Base-by-base conservation (phyloP, 352 stramenopile genomes). In the Phytophthora parvispora region DNA sequence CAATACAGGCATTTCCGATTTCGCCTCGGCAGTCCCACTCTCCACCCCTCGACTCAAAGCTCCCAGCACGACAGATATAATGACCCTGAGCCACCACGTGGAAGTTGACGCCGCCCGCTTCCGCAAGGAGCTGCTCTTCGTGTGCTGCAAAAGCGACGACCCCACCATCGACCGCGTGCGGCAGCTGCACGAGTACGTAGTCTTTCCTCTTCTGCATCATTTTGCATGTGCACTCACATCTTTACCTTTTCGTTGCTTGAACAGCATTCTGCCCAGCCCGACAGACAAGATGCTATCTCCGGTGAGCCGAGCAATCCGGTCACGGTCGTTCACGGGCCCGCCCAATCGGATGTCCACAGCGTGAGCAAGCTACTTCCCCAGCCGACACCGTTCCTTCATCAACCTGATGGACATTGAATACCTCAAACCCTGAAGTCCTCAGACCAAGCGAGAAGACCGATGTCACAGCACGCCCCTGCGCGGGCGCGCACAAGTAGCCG, bases 271-370 rank as follows among this genome's bases (percentile, higher is more conserved):
- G 0, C 78, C 68, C 12, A 93, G 85, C 40, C 85, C 85, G 1
- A 93, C 85, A 7, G 85, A 93, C 67, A 87, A 80, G 45, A 66
- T 91, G 60, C 27, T 92, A n/a, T 92, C 85, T 15, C 85, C 85
- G 10, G 81, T 90, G 4, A 89, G 77, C 1, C 74, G 72, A 27
- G 83, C 83, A 13, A 55, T 93, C 13, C 74, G 68, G 15, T 69
- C 67, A 18, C 58, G 58, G 49, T 67, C 64, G 2, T 58, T 60
- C 28, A 69, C 69, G 7, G 45, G 53, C 34, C 15, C 25, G 42
- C 29, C 31, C 13, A 70, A 74, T 63, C 59, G 59, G 4, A 43
- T 67, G 15, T 66, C 40, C 8, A n/a, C 54, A 38, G 65, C 58
- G 18, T 77, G 59, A 76, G 22, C 48, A 38, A 47, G 16, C 34